A percentile compares a stretch with the other conserved stretches of the same genome.
Conservation (phyloP, 176 grass and related monocot species). For the Avena eriantha region DNA sequence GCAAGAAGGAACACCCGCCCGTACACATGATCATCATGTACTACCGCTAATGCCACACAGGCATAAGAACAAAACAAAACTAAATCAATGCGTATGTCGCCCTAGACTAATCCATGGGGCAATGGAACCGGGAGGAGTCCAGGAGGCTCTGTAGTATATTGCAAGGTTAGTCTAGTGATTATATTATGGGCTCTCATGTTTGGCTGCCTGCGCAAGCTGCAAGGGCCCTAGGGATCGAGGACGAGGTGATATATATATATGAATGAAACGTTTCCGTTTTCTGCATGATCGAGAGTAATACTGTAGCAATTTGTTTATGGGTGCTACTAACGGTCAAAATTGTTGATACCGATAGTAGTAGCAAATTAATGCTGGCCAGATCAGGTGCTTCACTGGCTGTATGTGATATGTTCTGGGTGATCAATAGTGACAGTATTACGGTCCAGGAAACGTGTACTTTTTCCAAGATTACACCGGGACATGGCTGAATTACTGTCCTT, state of each 20-base stretch:
- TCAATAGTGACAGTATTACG: neutral
- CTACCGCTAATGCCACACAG: slow-evolving; percentile 9
- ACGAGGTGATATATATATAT: neutral
- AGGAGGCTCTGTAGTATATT: slow-evolving; percentile 36
- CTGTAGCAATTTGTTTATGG: slow-evolving; percentile 29
- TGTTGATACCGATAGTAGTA: slow-evolving; percentile 44
- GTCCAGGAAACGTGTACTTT: slow-evolving; percentile 22
- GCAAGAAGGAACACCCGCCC: neutral
- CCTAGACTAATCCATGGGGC: slow-evolving; percentile 57
- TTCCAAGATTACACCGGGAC: neutral
- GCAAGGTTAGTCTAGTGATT: slow-evolving; percentile 22
- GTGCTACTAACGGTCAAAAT: slow-evolving; percentile 56
- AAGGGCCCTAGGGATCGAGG: slow-evolving; percentile 47
- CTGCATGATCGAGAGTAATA: slow-evolving; percentile 21
- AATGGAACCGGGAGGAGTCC: slow-evolving; percentile 57
- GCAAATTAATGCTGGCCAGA: slow-evolving; percentile 19
- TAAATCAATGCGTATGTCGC: slow-evolving; percentile 17
- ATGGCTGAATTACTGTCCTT: slow-evolving; percentile 35
- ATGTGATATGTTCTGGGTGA: neutral
- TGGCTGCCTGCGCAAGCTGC: slow-evolving; percentile 1
- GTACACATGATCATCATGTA: slow-evolving; percentile 37
- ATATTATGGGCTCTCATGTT: slow-evolving; percentile 33
- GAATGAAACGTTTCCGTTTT: neutral
- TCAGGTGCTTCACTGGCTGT: neutral
- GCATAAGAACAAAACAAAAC: slow-evolving; percentile 50